These are phyloP conservation scores for Aureobasidium sp. DNA, from an alignment of 2,329 filamentous ascomycete species.

Conservation along the genomic window DNA sequence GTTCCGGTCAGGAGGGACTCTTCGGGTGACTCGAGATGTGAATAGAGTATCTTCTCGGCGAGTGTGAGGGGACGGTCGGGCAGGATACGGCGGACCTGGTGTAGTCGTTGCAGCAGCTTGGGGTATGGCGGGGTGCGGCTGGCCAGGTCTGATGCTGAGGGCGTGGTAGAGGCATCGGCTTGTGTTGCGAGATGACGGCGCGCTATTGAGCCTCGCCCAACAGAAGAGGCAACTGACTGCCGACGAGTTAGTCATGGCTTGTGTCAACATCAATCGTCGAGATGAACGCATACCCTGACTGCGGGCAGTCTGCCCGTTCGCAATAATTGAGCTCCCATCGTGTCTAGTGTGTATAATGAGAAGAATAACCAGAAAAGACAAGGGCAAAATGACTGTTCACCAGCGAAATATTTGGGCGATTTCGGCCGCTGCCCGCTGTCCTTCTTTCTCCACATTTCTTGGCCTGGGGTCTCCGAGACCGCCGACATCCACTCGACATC, in stretches of 20 bases:
- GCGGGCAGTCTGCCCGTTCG: conserved; percentile 14
- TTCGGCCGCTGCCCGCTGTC: neutral
- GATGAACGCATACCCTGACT: conserved; percentile 3
- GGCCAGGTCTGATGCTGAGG: conserved; percentile 31
- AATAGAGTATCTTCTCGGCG: conserved; percentile 97
- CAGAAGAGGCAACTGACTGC: conserved; percentile 12
- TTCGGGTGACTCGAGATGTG: conserved; percentile 82
- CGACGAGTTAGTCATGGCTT: neutral
- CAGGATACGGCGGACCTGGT: conserved; percentile 66
- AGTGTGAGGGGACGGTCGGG: conserved; percentile 61
- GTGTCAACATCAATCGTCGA: neutral
- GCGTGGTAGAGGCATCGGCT: conserved; percentile 14
- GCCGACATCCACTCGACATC: neutral
- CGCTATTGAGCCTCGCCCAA: neutral
- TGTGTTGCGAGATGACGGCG: conserved; percentile 26
- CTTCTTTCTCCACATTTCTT: conserved; percentile 3
- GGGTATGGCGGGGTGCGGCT: conserved; percentile 69
- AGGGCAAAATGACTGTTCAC: neutral
- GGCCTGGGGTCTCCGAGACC: neutral
- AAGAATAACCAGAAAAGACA: neutral
- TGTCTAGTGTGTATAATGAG: neutral
- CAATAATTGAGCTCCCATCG: conserved; percentile 12
- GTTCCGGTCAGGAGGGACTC: conserved; percentile 79
- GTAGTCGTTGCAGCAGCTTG: conserved; percentile 69
- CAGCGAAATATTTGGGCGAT: conserved; percentile 6